Evolutionary conservation across 139 green algal species (phyloP).

Genomic region (Chlorella sp.): DNA sequence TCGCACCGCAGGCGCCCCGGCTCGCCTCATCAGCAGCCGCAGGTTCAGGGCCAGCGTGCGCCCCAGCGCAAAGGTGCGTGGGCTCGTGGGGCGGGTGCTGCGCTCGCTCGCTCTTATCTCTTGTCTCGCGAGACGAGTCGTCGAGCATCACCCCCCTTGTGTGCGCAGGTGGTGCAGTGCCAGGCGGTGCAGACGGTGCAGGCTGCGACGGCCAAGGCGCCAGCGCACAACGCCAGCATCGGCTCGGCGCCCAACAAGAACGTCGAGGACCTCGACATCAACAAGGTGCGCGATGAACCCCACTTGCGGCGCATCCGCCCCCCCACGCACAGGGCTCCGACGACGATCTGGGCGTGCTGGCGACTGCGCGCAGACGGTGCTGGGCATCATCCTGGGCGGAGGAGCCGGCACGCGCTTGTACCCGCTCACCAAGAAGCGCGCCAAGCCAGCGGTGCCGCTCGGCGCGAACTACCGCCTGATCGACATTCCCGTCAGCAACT

Average conservation of each 20-base stretch:
- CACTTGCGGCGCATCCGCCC: no score
- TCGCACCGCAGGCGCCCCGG: neutral
- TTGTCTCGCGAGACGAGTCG: no score
- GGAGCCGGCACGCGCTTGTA: slow-evolving; percentile 94
- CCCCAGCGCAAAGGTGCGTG: neutral
- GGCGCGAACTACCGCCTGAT: slow-evolving; percentile 99
- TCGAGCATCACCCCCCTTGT: no score
- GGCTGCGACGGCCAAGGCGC: neutral
- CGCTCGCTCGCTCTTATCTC: neutral
- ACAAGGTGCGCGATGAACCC: neutral
- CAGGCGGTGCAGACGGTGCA: neutral
- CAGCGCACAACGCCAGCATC: neutral
- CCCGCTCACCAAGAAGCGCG: slow-evolving; percentile 96
- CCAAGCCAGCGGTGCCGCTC: slow-evolving; percentile 97
- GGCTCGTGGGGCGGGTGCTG: no score
- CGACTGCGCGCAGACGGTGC: slow-evolving; percentile 74
- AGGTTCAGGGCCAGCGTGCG: neutral
- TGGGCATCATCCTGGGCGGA: slow-evolving; percentile 95
- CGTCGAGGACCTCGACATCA: neutral
- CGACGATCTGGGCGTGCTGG: no score
- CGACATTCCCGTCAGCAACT: slow-evolving; percentile 99
- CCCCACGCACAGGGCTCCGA: no score
- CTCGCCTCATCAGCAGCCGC: neutral
- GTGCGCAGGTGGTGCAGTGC: neutral
- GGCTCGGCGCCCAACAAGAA: neutral